Conservation (phyloP, 352 stramenopile species). For the Globisporangium takayamanum region DNA sequence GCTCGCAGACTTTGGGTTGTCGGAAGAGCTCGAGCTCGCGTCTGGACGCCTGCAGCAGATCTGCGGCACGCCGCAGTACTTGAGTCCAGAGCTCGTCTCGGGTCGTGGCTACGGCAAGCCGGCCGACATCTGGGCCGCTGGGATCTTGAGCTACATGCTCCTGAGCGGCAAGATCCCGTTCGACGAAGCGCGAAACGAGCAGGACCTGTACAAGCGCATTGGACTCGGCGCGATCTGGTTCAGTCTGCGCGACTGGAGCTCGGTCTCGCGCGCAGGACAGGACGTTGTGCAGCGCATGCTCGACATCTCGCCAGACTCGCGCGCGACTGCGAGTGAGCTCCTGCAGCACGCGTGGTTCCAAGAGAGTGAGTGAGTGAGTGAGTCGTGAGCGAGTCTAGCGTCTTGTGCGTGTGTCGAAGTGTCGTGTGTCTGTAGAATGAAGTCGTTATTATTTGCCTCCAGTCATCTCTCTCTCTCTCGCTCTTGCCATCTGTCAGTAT, state of each 20-base stretch:
- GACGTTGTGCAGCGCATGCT: constrained; percentile 86
- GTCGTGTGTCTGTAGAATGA: neutral
- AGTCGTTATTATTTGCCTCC: constrained; percentile 1
- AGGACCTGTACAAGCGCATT: constrained; percentile 77
- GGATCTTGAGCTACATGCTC: constrained; percentile 94
- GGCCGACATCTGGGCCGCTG: constrained; percentile 93
- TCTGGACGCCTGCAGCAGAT: constrained; percentile 86
- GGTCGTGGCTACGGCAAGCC: constrained; percentile 87
- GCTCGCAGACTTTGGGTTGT: constrained; percentile 87
- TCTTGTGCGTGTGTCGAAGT: neutral
- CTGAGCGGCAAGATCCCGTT: constrained; percentile 56
- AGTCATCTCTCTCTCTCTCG: neutral
- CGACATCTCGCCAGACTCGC: constrained; percentile 73
- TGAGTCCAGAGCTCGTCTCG: constrained; percentile 94
- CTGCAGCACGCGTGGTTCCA: constrained; percentile 53
- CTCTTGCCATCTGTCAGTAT: no score
- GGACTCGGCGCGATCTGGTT: constrained; percentile 89
- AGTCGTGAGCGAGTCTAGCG: neutral
- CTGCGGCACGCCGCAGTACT: constrained; percentile 95
- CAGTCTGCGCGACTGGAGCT: constrained; percentile 80
- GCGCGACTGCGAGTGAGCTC: constrained; percentile 45
- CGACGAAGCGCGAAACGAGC: constrained; percentile 38
- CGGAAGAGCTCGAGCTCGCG: constrained; percentile 85
- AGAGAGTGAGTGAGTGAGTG: neutral
- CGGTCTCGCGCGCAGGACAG: constrained; percentile 75